Evolutionary conservation across 2,329 filamentous ascomycete genomes (phyloP), one percentile per base, ranked within the genome.

Genomic region (Ilyonectria sp.): DNA sequence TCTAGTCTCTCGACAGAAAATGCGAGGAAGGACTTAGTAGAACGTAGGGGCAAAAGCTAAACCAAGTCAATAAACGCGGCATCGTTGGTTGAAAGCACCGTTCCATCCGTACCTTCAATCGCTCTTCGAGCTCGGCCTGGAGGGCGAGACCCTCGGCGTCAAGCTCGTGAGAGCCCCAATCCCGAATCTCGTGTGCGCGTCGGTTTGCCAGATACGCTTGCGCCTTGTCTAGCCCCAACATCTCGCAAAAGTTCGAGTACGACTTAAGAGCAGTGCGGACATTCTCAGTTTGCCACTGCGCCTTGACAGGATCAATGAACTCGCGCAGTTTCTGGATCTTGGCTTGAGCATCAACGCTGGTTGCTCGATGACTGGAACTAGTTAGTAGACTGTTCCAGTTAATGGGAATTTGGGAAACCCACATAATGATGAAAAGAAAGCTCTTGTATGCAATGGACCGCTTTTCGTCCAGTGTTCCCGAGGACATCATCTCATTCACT

Each of bases 391-490:
- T 21, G 15, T 17, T 3, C 17, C 62, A 74, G 69, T 10, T 46
- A 6, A 11, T 13, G 3, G n/a, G 7, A 43, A 15, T 26, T 2
- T 8, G 6, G 21, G 46, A 29, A 43, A 79, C 86, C 77, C 83
- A 92, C 89, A 96, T 92, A 69, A 99, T 96, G 66, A 97, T 96
- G 79, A 99, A 97, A 1, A 98, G 86, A 70, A 98, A 95, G 10
- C 94, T 95, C 73, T 91, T 93, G 75, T 97, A 95, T 2, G 95
- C 94, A 76, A 96, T 91, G 64, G 93, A 90, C 35, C 95, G 89
- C 76, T 95, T 94, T 75, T 95, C 92, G 75, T 98, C 95, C 33
- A 93, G 83, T 60, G 88, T 87, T 33, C 92, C 90, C 54, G 93
- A 89, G 69, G 90, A 86, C 77, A 93, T 87, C 84, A 97, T 91